A percentile compares a stretch with the other conserved stretches of the same genome.
These are phyloP conservation scores for Aspergillus alliaceus DNA, from an alignment of 2,329 filamentous ascomycete species.

Conservation along the genomic window DNA sequence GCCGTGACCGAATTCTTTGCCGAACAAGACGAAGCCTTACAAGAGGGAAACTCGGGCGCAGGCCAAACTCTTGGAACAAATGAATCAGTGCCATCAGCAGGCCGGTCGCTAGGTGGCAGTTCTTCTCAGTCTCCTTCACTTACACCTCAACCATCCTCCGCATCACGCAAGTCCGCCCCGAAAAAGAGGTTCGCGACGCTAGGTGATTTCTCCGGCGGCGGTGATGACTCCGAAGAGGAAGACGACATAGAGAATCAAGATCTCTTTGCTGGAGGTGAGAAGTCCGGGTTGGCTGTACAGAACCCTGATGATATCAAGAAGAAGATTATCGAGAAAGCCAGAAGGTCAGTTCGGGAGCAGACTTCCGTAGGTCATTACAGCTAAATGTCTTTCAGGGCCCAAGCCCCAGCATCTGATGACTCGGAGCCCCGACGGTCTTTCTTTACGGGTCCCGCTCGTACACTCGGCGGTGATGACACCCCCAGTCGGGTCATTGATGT, in stretches of 20 bases:
- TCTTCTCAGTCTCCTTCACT: conserved; percentile 30
- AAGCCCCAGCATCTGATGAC: conserved; percentile 42
- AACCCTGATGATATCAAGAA: conserved; percentile 59
- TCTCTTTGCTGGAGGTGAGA: conserved; percentile 66
- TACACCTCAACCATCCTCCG: conserved; percentile 30
- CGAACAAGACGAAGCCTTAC: conserved; percentile 42
- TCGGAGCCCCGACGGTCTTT: conserved; percentile 41
- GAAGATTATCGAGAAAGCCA: conserved; percentile 52
- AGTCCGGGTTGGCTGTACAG: conserved; percentile 67
- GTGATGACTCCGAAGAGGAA: conserved; percentile 48
- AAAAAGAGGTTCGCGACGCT: conserved; percentile 51
- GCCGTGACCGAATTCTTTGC: conserved; percentile 64
- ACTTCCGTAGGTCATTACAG: not conserved
- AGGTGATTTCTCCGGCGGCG: conserved; percentile 43
- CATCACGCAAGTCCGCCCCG: conserved; percentile 28
- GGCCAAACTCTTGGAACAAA: conserved; percentile 26
- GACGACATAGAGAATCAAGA: conserved; percentile 56
- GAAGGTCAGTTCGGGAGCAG: conserved; percentile 23
- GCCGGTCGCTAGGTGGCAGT: conserved; percentile 34
- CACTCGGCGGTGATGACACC: conserved; percentile 65
- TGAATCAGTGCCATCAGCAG: conserved; percentile 24
- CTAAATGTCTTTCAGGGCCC: conserved; percentile 25
- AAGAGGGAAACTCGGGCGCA: conserved; percentile 31
- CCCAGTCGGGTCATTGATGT: conserved; percentile 59
- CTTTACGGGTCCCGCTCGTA: conserved; percentile 63